Evolutionary conservation across 352 stramenopile species (phyloP), one percentile per base, ranked within the genome.

Genomic region (Phytophthora chlamydospora): DNA sequence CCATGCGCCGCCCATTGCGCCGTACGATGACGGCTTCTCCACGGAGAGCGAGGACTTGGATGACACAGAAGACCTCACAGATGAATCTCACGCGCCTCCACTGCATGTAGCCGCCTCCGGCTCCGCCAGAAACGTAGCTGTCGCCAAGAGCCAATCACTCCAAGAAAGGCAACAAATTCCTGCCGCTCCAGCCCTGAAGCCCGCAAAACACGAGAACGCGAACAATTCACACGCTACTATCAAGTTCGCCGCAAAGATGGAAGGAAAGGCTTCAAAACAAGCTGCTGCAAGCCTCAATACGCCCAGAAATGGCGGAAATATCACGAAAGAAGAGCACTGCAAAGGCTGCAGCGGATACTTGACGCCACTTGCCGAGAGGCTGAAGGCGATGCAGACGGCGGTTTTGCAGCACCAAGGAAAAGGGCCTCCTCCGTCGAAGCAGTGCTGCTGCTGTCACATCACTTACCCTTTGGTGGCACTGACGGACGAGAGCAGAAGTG

Each of bases 1-100:
- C 24, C 50, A 56, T 60, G 58, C 50, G 36, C 32, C 57, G n/a
- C 52, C 65, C 1, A 16, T 58, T 27, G 56, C 33, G 38, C 55
- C 55, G 2, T 68, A 61, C 50, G 53, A 76, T 32, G 68, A 71
- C 38, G 68, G 63, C 19, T 73, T 60, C 42, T 76, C 68, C 9
- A 76, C 68, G 9, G 68, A 76, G 34, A 76, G 52, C 50, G 68
- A 76, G 46, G 51, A 67, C 33, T 63, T 47, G 1, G 50, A 51
- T 39, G 44, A 58, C 4, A 2, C 9, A 4, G 42, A 45, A 9
- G 32, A 46, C 13, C 13, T 11, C 1, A 4, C 35, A 38, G 12
- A 10, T n/a, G 21, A 41, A 32, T 3, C 0, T 1, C 13, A 32
- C 17, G 24, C 12, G 5, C 12, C 8, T 24, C 9, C n/a, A n/a